Evolutionary conservation across 768 basidiomycete genomes (phyloP), one percentile per base, ranked within the genome.

Genomic region (Lentinula edodes): DNA sequence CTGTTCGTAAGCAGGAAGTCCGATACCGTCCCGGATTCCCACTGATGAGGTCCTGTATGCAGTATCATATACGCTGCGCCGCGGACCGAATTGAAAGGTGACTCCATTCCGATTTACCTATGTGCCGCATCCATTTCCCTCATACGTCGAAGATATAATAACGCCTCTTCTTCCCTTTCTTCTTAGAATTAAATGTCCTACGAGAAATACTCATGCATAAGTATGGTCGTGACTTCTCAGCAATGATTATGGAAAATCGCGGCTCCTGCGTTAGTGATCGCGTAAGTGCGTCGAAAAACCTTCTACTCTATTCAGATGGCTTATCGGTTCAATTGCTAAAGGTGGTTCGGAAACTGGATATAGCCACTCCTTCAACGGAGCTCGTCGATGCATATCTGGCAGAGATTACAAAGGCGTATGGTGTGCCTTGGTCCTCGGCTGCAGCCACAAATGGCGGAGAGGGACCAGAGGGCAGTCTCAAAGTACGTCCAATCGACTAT

Each of bases 161-260:
- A 13, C 51, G 2, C 12, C 10, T 23, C 16, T 15, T 15, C 20
- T 34, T 52, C 18, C 6, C 18, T 23, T 7, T 32, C 42, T 54
- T 18, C 34, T 41, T 61, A 94, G 95, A 98, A 71, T 82, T 99
- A 42, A 92, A 97, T 65, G 78, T 93, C 41, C 74, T 98, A 56
- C 87, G 97, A 59, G 95, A 98, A 71, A 84, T 98, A 71, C 82
- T 99, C 61, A 91, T 95, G 90, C 91, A 95, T 72, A 97, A 97
- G 75, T 97, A 88, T 70, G 95, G 96, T 16, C 86, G 96, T 20
- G 93, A 95, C 52, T 98, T 92, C 71, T 85, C 95, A 15, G 66
- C 87, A 16, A 82, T 84, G n/a, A 87, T 91, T 2, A 91, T 94
- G 82, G 91, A 95, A 72, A 95, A 96, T 72, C 83, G 80, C 48